Conservation (phyloP, 768 basidiomycete genomes). For the Megacollybia marginata region DNA sequence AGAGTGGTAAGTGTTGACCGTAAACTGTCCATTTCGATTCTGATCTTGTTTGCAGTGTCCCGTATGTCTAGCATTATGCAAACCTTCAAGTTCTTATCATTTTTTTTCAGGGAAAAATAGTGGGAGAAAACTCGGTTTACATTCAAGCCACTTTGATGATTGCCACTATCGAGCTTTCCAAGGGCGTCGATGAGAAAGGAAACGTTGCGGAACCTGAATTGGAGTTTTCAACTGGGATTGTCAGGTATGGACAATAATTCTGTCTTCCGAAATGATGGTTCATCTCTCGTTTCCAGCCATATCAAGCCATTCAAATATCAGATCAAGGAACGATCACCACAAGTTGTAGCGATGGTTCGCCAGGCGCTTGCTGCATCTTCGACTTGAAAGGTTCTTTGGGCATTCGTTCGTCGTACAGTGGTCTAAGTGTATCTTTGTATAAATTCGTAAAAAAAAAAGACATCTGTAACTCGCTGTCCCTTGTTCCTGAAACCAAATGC, state of each 20-base stretch:
- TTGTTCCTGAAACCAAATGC: too few relatives aligned
- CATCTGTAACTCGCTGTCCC: too few relatives aligned
- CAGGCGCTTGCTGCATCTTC: background rate
- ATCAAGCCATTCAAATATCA: background rate
- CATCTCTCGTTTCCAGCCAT: background rate
- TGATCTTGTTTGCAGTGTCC: too few relatives aligned
- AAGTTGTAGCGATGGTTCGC: background rate
- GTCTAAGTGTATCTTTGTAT: too few relatives aligned
- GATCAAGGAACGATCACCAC: background rate
- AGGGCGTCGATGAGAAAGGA: slow-evolving; percentile 27
- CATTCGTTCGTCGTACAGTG: too few relatives aligned
- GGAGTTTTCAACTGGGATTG: slow-evolving; percentile 19
- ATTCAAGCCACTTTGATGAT: slow-evolving; percentile 32
- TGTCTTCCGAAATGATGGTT: background rate
- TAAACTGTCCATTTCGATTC: too few relatives aligned
- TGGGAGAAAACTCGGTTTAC: slow-evolving; percentile 17
- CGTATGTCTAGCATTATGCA: too few relatives aligned
- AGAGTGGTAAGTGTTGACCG: too few relatives aligned
- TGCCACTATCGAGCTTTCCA: slow-evolving; percentile 35
- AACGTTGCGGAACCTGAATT: slow-evolving; percentile 31
- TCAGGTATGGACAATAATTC: slow-evolving; percentile 7
- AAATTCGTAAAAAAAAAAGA: too few relatives aligned
- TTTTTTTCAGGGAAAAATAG: background rate
- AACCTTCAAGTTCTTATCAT: too few relatives aligned
- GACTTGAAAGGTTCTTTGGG: too few relatives aligned